phyloP scores from a whole-genome alignment of 2,329 filamentous ascomycete genomes.

The Pseudopithomyces chartarum region DNA sequence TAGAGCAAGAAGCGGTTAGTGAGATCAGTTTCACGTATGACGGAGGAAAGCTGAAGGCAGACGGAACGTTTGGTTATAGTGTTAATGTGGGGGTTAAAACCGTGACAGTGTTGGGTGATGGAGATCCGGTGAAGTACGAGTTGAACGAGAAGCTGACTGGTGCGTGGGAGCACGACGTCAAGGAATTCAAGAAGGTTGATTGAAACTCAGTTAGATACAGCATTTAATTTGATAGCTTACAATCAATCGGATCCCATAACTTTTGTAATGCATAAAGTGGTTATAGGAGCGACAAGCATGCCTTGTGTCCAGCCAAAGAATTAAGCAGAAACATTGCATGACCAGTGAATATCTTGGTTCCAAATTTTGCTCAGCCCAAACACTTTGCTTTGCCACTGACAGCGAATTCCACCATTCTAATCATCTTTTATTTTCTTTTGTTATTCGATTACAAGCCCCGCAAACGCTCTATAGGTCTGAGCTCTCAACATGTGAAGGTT shows the following conservation, averaged over 20 bases:
- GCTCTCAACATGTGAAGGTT: neutral
- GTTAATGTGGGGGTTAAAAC: slow-evolving; percentile 28
- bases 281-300: too few species aligned
- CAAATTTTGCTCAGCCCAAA: too few species aligned
- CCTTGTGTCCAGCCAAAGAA: too few species aligned
- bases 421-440: neutral
- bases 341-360: too few species aligned
- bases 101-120: slow-evolving; percentile 26
- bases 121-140: slow-evolving; percentile 24
- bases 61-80: slow-evolving; percentile 61
- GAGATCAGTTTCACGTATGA: slow-evolving; percentile 65
- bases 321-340: too few species aligned
- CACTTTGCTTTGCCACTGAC: too few species aligned
- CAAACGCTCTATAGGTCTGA: neutral
- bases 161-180: slow-evolving; percentile 26
- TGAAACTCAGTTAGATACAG: neutral
- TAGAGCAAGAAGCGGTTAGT: slow-evolving; percentile 63
- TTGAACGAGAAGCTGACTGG: slow-evolving; percentile 27
- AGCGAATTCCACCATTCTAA: too few species aligned
- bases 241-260: too few species aligned
- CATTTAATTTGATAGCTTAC: too few species aligned
- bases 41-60: slow-evolving; percentile 55
- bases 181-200: slow-evolving; percentile 9
- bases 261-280: too few species aligned
- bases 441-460: neutral